Conservation (phyloP, 2,329 filamentous ascomycete species). For the Ceratocystis alfenasii region DNA sequence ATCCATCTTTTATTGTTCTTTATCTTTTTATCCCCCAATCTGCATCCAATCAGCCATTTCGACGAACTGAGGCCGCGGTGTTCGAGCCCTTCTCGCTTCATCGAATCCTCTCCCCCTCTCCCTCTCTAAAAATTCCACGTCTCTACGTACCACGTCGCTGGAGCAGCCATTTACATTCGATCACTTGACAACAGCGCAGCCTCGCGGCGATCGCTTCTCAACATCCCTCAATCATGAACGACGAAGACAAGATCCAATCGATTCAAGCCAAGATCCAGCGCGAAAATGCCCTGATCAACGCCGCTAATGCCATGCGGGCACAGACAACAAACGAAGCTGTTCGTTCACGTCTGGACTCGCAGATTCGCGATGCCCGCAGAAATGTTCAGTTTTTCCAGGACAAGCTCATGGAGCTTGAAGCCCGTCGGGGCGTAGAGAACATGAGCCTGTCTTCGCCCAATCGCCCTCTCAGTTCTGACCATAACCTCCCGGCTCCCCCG, state of each 20-base stretch:
- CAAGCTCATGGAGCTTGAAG: constrained; percentile 74
- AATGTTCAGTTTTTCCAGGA: constrained; percentile 96
- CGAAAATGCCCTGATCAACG: constrained; percentile 88
- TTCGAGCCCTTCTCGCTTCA: not conserved
- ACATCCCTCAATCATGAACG: constrained; percentile 42
- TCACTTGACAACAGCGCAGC: constrained; percentile 2
- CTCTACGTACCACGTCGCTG: not conserved
- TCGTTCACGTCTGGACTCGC: constrained; percentile 77
- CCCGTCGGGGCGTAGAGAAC: constrained; percentile 59
- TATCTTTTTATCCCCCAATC: not conserved
- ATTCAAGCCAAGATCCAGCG: constrained; percentile 96
- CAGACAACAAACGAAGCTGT: constrained; percentile 90
- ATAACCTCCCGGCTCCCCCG: constrained; percentile 51
- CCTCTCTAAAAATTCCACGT: not conserved
- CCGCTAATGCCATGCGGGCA: constrained; percentile 87
- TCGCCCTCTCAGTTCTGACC: constrained; percentile 38
- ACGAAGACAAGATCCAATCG: constrained; percentile 57
- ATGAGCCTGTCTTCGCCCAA: constrained; percentile 48
- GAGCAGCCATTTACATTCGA: not conserved
- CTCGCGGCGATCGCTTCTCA: not conserved
- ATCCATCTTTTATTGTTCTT: constrained; percentile 2
- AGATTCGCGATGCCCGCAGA: constrained; percentile 83
- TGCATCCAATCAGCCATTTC: not conserved
- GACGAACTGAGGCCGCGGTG: not conserved
- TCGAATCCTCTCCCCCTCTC: not conserved